Base-by-base conservation (phyloP, 1,139 yeast genomes). In the Diutina rugosa region DNA sequence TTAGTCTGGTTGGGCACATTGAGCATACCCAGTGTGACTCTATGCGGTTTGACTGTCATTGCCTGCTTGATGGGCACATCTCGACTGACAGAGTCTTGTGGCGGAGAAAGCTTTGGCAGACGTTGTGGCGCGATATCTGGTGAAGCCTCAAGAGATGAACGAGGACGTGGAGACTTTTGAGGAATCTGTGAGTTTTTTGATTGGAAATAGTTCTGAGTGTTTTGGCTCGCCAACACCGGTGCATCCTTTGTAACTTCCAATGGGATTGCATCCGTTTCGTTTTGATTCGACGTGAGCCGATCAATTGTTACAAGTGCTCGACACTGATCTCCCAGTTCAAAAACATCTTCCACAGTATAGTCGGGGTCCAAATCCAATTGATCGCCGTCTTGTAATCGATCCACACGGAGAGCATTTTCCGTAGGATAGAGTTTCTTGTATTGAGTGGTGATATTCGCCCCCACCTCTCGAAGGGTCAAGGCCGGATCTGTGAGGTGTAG, bases 1-100 rank as follows among this genome's bases (percentile, higher is more conserved):
- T 32, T n/a, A 16, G 41, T 16, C 7, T 49, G 53, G 6, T 7
- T 10, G 9, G 53, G 53, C 7, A 30, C 44, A 10, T 49, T n/a
- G n/a, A 49, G 44, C 53, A 49, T 49, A 4, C 53, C 53, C 53
- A 49, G 53, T 6, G 53, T 49, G 7, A 49, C 53, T 14, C 53
- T 38, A 7, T 49, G 32, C 21, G 9, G 6, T 14, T 16, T 12
- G 7, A 30, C n/a, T 8, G 44, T 16, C 16, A 21, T 29, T 6
- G 16, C n/a, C 7, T 16, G 29, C 29, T 49, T 49, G 12, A 30
- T 38, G 6, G 53, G 53, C 6, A 49, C 32, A 18, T 12, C 18
- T 8, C 32, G 30, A 32, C 18, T 18, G 8, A 32, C 28, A 4
- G 21, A 12, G 7, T 29, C 12, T 7, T 7, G 28, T 14, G 53